Conservation (phyloP, 1,284 basidiomycete species). For the Cystobasidium sp. region DNA sequence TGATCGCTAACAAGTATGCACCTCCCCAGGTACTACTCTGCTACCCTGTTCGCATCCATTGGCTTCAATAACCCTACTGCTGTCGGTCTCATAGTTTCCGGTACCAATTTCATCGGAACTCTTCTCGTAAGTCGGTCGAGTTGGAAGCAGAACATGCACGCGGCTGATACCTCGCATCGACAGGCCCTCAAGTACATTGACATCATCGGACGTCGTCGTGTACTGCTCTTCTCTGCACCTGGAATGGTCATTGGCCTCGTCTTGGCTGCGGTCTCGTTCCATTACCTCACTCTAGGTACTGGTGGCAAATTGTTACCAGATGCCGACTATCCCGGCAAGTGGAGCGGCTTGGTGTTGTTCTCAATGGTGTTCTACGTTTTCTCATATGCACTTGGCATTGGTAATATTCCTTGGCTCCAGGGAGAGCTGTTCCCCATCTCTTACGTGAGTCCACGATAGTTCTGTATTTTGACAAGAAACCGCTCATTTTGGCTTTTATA, state of each 20-base stretch:
- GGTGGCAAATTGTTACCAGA: slow-evolving; percentile 26
- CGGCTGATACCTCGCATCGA: not conserved
- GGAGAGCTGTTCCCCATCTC: slow-evolving; percentile 71
- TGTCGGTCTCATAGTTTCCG: slow-evolving; percentile 51
- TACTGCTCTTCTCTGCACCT: slow-evolving; percentile 76
- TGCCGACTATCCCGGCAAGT: slow-evolving; percentile 29
- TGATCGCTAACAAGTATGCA: not conserved
- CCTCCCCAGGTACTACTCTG: slow-evolving; percentile 55
- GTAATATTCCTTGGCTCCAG: slow-evolving; percentile 62
- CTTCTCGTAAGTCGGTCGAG: slow-evolving; percentile 22
- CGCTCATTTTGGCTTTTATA: slow-evolving; percentile 25
- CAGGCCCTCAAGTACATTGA: slow-evolving; percentile 64
- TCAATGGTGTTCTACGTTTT: slow-evolving; percentile 55
- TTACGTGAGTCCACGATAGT: slow-evolving; percentile 57
- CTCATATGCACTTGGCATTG: slow-evolving; percentile 53
- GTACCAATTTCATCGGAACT: slow-evolving; percentile 30
- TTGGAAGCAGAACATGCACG: slow-evolving; percentile 65
- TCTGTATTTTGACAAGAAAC: not conserved
- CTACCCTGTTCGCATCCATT: slow-evolving; percentile 55
- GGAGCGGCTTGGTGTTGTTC: slow-evolving; percentile 54
- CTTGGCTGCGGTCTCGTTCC: slow-evolving; percentile 73
- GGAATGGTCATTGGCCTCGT: slow-evolving; percentile 75
- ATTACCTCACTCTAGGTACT: slow-evolving; percentile 56
- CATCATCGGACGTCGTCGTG: slow-evolving; percentile 72
- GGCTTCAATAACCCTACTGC: slow-evolving; percentile 57